Evolutionary conservation across 495 filamentous ascomycete species (phyloP), one percentile per base, ranked within the genome.

Genomic region (Zalerion maritima): DNA sequence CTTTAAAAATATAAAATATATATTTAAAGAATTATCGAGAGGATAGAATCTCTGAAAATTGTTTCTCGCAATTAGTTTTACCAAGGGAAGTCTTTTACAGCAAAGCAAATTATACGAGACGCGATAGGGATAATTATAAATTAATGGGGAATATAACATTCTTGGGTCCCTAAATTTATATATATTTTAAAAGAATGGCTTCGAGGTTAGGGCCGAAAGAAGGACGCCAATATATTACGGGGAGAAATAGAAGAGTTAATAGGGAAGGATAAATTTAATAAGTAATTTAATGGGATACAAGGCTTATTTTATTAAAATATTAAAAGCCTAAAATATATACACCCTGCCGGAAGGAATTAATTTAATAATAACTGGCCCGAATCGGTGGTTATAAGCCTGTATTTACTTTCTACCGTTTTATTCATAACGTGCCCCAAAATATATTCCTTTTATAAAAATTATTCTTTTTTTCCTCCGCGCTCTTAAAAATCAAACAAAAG

Each of bases 241-340:
- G 18, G 28, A 32, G 33, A 36, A 36, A 36, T 33, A 32, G 33
- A 30, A 19, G 33, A 32, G 20, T 23, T 32, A 27, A 36, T 36
- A 18, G 26, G 26, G 14, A 33, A 14, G 25, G n/a, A n/a, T n/a
- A n/a, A n/a, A n/a, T n/a, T n/a, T n/a, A n/a, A n/a, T n/a, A n/a
- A n/a, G n/a, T n/a, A n/a, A n/a, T n/a, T n/a, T n/a, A n/a, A n/a
- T n/a, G n/a, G n/a, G n/a, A n/a, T n/a, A n/a, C n/a, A n/a, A n/a
- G n/a, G n/a, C n/a, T n/a, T n/a, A n/a, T n/a, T n/a, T n/a, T n/a
- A n/a, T n/a, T n/a, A n/a, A n/a, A n/a, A n/a, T n/a, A n/a, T n/a
- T n/a, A n/a, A n/a, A n/a, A n/a, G n/a, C n/a, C n/a, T n/a, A 23
- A 34, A 26, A 34, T 31, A 34, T 34, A 16, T 31, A 24, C 23